Conservation (phyloP, 441 rosid genomes). For the Macaranga tanarius region DNA sequence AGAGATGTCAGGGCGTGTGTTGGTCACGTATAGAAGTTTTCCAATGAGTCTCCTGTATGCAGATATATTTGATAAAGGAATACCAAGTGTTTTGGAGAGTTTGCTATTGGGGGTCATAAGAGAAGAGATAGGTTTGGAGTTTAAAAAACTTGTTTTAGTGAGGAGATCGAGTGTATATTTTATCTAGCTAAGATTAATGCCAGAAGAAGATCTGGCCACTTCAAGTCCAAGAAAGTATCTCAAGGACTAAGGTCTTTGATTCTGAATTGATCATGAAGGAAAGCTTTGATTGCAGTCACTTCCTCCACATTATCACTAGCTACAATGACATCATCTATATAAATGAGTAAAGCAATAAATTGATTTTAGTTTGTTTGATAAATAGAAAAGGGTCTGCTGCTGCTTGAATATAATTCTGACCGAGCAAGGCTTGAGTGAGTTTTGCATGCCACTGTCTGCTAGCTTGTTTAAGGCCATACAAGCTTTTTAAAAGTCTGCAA, state of each 20-base stretch:
- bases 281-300: neutral
- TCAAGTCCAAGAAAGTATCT: neutral
- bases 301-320: neutral
- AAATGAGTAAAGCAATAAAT: neutral
- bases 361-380: neutral
- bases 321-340: neutral
- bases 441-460: neutral
- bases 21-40: neutral
- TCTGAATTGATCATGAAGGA: neutral
- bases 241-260: neutral
- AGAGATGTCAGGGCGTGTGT: neutral
- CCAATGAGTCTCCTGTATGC: neutral
- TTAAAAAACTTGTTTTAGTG: no score
- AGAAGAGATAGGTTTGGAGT: neutral
- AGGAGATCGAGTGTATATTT: no score
- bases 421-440: neutral
- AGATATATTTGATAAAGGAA: neutral
- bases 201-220: no score
- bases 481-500: neutral
- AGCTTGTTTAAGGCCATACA: neutral
- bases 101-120: neutral
- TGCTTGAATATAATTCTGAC: neutral
- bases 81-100: fast-evolving
- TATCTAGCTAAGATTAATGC: no score
- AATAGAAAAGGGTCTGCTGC: neutral